Evolutionary conservation across 495 filamentous ascomycete genomes (phyloP), one percentile per base, ranked within the genome.

Genomic region (Delitschia confertaspora): DNA sequence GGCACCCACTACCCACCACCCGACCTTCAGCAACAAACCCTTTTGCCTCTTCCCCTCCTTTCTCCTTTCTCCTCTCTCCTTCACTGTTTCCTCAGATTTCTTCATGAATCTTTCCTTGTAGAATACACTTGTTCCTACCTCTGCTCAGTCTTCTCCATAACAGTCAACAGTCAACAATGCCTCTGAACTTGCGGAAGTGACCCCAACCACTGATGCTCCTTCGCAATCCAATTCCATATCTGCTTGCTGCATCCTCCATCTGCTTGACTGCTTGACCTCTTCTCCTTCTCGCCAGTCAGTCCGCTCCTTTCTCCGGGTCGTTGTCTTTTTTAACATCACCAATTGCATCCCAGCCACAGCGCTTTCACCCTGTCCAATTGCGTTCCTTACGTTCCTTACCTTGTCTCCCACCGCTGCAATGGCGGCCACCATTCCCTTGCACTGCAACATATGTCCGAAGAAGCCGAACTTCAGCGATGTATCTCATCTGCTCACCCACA

Each of bases 401-500:
- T 21, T 25, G 19, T 42, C 17, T 13, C 24, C 29, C 33, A 16
- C 33, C 27, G 22, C 41, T 35, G 45, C 34, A 41, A 57, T 60
- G 57, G 35, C 53, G 16, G 23, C 54, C 39, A 36, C n/a, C 18
- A 72, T 86, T 49, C 73, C 78, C 31, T 74, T 94, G 20, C 64
- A 72, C 50, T 95, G 88, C 73, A 80, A 67, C 44, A 76, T 89
- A 51, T 95, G 88, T 61, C 78, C 79, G 4, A 82, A 81, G 51
- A 74, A 71, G 40, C 83, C 85, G 8, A 66, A 58, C 27, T 95
- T 93, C 64, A 91, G 86, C 38, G 88, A 95, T 58, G 64, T 85
- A 23, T 93, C 87, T 11, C 88, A 94, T 55, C 69, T 94, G 18
- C 71, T 95, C 44, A 95, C 88, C 23, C 88, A 95, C 54, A 71